Conservation (phyloP, 208 protist genomes). For the Strigomonas culicis region DNA sequence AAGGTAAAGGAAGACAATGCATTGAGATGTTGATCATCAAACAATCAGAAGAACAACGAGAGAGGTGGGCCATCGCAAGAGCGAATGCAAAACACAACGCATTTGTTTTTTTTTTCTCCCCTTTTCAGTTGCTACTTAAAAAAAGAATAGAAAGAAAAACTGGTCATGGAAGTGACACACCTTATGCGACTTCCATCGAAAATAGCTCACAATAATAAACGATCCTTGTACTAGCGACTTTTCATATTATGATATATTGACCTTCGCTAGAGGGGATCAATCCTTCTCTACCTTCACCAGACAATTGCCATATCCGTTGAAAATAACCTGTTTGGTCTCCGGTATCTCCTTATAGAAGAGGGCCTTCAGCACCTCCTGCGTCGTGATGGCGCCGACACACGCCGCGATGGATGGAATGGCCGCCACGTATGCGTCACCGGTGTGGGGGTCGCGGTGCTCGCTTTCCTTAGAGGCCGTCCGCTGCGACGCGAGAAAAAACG, state of each 20-base stretch:
- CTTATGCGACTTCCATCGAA: not conserved
- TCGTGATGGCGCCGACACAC: conserved; percentile 90
- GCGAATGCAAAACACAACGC: not conserved
- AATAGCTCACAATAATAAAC: not conserved
- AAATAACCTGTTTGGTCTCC: conserved; percentile 88
- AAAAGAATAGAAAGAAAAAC: not conserved
- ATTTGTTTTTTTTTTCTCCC: not conserved
- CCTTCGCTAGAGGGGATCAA: not conserved
- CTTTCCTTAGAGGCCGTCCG: too few species aligned
- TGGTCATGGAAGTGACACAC: not conserved
- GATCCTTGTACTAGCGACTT: too few species aligned
- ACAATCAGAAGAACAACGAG: not conserved
- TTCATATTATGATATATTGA: not conserved
- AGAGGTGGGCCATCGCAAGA: not conserved
- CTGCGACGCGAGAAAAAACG: not conserved
- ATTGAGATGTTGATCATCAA: not conserved
- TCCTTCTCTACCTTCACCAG: not conserved
- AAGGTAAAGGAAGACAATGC: not conserved
- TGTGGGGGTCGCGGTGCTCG: too few species aligned
- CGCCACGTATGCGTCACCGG: conserved; percentile 25
- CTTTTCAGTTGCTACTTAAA: not conserved
- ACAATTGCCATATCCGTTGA: conserved; percentile 79
- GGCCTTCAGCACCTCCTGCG: conserved; percentile 96
- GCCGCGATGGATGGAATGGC: conserved; percentile 92
- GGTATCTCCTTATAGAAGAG: conserved; percentile 91